Conservation (phyloP, 176 grass and related monocot genomes). For the Carex pumila region DNA sequence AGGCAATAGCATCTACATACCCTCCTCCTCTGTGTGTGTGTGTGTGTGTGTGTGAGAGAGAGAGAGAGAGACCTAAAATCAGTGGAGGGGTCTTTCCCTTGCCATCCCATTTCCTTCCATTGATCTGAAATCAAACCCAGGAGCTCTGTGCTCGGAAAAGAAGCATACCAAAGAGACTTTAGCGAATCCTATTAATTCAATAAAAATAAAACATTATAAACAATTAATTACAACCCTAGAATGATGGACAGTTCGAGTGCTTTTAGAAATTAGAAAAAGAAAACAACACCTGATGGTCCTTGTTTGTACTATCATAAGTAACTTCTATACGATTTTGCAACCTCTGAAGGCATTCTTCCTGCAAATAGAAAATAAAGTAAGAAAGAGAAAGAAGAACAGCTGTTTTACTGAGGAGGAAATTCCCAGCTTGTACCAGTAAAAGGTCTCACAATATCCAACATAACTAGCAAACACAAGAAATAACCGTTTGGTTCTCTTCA, state of each 20-base stretch:
- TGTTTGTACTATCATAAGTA: constrained; percentile 63
- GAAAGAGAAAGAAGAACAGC: not conserved
- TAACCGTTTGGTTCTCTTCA: not conserved
- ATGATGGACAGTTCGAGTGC: not conserved
- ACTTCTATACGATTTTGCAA: constrained; percentile 81
- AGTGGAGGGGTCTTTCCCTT: constrained; percentile 82
- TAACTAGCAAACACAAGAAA: not conserved
- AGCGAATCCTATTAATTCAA: constrained; percentile 54
- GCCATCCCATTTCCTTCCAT: constrained; percentile 89
- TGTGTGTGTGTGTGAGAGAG: not conserved
- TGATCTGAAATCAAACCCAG: constrained; percentile 61
- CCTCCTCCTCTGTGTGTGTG: not conserved
- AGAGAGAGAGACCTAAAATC: constrained; percentile 51
- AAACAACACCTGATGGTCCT: constrained; percentile 73
- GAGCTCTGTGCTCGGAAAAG: constrained; percentile 57
- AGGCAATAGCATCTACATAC: not conserved
- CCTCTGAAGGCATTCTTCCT: constrained; percentile 90
- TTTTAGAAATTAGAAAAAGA: not conserved
- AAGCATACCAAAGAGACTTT: constrained; percentile 55
- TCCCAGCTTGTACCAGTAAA: not conserved
- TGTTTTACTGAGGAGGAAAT: not conserved
- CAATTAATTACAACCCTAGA: constrained; percentile 4
- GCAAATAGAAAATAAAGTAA: constrained; percentile 6
- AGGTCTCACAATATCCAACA: not conserved
- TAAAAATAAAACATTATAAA: constrained; percentile 12